Evolutionary conservation across 345 rosid genomes (phyloP), one percentile per base, ranked within the genome.

Genomic region (Citrus maxima): DNA sequence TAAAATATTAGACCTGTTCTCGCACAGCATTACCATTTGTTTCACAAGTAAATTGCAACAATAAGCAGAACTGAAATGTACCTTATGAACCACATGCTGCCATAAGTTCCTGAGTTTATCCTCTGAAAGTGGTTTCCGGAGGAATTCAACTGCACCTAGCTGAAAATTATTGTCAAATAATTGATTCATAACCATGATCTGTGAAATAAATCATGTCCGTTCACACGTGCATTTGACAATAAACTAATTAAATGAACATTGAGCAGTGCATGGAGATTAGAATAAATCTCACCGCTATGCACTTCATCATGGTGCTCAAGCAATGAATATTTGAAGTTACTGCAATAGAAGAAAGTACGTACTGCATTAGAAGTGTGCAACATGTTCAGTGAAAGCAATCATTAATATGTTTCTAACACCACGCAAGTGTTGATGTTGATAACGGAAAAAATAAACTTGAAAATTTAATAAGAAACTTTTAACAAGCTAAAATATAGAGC

Each of bases 1-100:
- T 66, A 79, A 66, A 72, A 68, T 72, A 51, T 87, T 67, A 82
- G 82, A 75, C 80, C 67, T 56, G 16, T 62, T 55, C 42, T 66
- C 54, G 27, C 24, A 37, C 54, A 55, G 61, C 21, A 21, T 55
- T 10, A 35, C 6, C 67, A 72, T 71, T 40, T 38, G 37, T 63
- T 18, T 63, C 32, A 27, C 28, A 40, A 40, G 22, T 73, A 51
- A 54, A 46, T 34, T 60, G 30, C 46, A 51, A 32, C 24, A 83
- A 24, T 49, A 37, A 62, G 19, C 55, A 70, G 54, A 70, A 70
- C 30, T 22, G 25, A 60, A 30, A 69, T 75, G 10, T 73, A 94
- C 99, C 97, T 94, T 94, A 78, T 94, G 98, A 81, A 93, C 94
- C 78, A 96, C 98, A 30, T 96, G 99, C 83, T 96, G 99, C 99